Evolutionary conservation across 2,329 filamentous ascomycete genomes (phyloP).

Genomic region (Aspergillus intermedius): DNA sequence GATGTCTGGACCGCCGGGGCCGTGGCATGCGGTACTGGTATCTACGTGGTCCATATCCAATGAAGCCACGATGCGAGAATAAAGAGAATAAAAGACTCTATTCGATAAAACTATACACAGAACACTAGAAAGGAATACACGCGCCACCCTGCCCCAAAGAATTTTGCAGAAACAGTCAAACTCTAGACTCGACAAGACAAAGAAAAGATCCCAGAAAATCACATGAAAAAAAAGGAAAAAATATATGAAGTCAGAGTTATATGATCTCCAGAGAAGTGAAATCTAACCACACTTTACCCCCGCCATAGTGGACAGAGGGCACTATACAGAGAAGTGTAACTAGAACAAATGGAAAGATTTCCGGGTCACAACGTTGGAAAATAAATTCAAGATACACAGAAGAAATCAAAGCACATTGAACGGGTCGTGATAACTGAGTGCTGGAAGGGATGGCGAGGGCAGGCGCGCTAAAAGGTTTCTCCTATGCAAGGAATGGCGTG

Average conservation of each 20-base stretch:
- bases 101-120: not conserved
- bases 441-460: not conserved
- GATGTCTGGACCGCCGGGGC: not conserved
- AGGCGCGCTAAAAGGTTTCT: slow-evolving; percentile 8
- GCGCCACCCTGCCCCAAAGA: not conserved
- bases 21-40: not conserved
- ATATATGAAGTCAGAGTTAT: slow-evolving; percentile 6
- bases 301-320: slow-evolving; percentile 12
- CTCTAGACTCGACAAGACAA: not conserved
- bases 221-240: not conserved
- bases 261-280: slow-evolving; percentile 17
- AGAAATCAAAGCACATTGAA: slow-evolving; percentile 24
- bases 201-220: not conserved
- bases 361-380: slow-evolving; percentile 19
- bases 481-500: not conserved
- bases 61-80: no score
- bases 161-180: not conserved
- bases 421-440: slow-evolving; percentile 22
- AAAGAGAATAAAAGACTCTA: not conserved
- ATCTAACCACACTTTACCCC: slow-evolving; percentile 15
- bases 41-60: no score
- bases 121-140: not conserved
- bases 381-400: slow-evolving; percentile 34
- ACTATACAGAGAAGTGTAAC: not conserved
- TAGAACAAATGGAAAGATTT: slow-evolving; percentile 10